These are phyloP conservation scores for Fusarium falciforme DNA, from an alignment of 2,329 filamentous ascomycete genomes.

Conservation along the genomic window DNA sequence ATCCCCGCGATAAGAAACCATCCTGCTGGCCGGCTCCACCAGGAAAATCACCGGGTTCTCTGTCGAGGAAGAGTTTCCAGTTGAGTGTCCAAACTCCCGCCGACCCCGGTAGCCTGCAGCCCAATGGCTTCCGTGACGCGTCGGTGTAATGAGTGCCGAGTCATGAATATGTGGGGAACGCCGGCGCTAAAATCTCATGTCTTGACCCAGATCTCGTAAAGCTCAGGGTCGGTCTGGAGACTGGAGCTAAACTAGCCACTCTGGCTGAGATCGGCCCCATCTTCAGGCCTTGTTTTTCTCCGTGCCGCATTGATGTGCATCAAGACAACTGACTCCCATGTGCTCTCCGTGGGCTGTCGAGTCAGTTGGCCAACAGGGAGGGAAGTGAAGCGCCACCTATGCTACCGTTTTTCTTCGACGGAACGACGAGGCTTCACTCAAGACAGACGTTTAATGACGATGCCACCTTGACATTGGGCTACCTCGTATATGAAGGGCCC, in stretches of 20 bases:
- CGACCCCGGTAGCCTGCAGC: neutral
- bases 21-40: neutral
- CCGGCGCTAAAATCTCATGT: neutral
- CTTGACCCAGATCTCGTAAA: slow-evolving; percentile 1
- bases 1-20: neutral
- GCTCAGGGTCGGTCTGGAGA: neutral
- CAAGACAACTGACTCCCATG: neutral
- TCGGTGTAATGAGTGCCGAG: neutral
- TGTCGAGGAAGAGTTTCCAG: neutral
- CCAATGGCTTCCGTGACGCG: neutral
- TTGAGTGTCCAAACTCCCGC: neutral
- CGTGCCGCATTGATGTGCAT: neutral
- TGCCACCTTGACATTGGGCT: neutral
- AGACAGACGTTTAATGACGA: neutral
- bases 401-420: neutral
- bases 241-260: neutral
- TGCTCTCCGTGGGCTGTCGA: neutral
- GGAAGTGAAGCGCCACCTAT: neutral
- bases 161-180: neutral
- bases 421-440: neutral
- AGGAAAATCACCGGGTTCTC: neutral
- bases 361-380: neutral
- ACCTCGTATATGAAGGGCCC: neutral
- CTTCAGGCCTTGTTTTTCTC: neutral
- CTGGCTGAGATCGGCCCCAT: neutral